These are phyloP conservation scores for Penicillium italicum DNA, from an alignment of 2,329 filamentous ascomycete genomes.

Conservation along the genomic window DNA sequence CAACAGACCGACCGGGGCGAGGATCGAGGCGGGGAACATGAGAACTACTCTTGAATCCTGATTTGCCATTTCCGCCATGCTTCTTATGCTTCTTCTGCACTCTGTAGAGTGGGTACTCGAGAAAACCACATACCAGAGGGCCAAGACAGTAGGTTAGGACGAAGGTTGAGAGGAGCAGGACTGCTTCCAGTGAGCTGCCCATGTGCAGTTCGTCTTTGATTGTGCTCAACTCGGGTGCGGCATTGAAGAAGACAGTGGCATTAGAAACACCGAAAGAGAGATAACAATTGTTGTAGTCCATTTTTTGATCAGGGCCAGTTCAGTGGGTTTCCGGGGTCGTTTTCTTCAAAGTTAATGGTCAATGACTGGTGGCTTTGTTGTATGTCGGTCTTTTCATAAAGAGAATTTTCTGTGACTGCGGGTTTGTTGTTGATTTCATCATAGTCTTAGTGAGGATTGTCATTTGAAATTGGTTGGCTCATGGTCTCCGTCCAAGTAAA, in stretches of 20 bases:
- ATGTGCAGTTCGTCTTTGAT: neutral
- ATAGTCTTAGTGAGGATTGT: neutral
- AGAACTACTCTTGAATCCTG: slow-evolving; percentile 60
- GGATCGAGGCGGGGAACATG: slow-evolving; percentile 49
- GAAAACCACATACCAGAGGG: slow-evolving; percentile 42
- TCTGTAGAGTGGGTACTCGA: neutral
- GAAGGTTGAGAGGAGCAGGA: neutral
- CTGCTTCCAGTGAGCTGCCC: neutral
- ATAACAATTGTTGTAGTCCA: neutral
- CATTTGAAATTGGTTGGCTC: neutral
- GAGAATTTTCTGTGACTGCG: neutral
- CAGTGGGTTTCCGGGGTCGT: neutral
- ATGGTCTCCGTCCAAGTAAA: neutral
- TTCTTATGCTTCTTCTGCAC: neutral
- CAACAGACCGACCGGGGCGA: slow-evolving; percentile 50
- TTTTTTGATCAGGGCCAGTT: neutral
- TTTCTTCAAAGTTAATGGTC: neutral
- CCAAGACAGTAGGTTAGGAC: slow-evolving; percentile 30
- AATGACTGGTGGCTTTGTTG: neutral
- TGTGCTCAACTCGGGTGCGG: neutral
- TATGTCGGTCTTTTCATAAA: neutral
- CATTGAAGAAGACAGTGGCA: neutral
- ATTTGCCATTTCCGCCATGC: slow-evolving; percentile 22
- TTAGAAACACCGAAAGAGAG: neutral
- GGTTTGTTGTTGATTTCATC: neutral